Base-by-base conservation (phyloP, 768 basidiomycete genomes). In the Suillus americanus region DNA sequence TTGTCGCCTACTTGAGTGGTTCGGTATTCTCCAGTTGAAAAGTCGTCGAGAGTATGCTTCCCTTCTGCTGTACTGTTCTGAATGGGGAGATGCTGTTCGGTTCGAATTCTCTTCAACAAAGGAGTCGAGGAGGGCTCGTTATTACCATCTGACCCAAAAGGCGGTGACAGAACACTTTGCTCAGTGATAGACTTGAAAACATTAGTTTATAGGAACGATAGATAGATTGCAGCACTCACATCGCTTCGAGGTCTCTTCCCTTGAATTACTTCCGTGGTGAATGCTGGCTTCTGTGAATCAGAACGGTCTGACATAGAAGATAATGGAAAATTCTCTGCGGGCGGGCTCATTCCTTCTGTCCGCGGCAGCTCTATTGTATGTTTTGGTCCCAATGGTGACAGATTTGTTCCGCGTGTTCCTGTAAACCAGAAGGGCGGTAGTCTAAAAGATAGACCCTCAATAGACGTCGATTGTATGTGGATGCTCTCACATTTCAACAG, bases 91-190 rank as follows among this genome's bases (percentile, higher is more conserved):
- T 20, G 28, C 12, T 59, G 38, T 18, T 59, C 57, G 38, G 20
- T 59, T 59, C 57, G 57, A 30, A 59, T 59, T 59, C 12, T 59
- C 40, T 59, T 59, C 41, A 7, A 43, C 14, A 20, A 41, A 41
- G 18, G 37, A 59, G 3, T 28, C 12, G 57, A 28, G 56, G 37
- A 18, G 3, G 3, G 16, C 5, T 40, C 18, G 2, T 59, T 20
- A 41, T 20, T 30, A 13, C 57, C 12, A 40, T 41, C 57, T 41
- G 28, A 30, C 57, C 57, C 57, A 13, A 16, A 37, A 37, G 55
- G 13, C 13, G 35, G 55, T 16, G 35, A 56, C 3, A 28, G 3
- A 20, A 18, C 18, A 28, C 38, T 28, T 40, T 9, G 56, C 10
- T 59, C 38, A 18, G 28, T 7, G 57, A 30, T 28, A 12, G 40